Base-by-base conservation (phyloP, 2,329 filamentous ascomycete genomes). In the Fusarium annulatum region DNA sequence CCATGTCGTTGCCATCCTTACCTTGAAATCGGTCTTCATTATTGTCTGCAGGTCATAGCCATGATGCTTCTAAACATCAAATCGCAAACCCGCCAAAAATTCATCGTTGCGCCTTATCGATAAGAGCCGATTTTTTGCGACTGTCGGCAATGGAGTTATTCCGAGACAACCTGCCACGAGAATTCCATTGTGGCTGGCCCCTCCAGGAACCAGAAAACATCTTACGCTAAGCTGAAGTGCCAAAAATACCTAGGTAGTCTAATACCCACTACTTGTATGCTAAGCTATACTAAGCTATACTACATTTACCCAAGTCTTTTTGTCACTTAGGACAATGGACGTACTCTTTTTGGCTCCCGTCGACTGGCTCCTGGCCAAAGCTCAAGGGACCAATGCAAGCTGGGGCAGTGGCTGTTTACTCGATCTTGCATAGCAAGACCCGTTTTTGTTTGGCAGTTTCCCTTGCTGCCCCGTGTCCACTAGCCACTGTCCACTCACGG, bases 11-110 rank as follows among this genome's bases (percentile, higher is more conserved):
- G 46, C n/a, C 15, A 60, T 67, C 66, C 83, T 72, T 85, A 97
- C 96, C 91, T 96, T 97, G 84, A 98, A 99, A 85, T 98, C 96
- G 76, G 95, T 98, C 93, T 98, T 99, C 96, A 99, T 99, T 82
- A 84, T 91, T 82, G 84, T 91, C 82, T 83, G 76, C 76, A 78
- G 79, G 78, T 80, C 81, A 84, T 82, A 72, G 78, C 81, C 82
- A 83, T 83, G 73, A 78, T 80, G 67, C 63, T 75, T 71, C 65
- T 72, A 59, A 64, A 58, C 69, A 76, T 58, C 62, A 70, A 77
- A 71, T 76, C 72, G 73, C 66, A 75, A 62, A 61, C 72, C 73
- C 23, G 61, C 68, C 77, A 82, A 82, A 74, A 81, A 79, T 77
- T 79, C 74, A 69, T 77, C 61, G 65, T 74, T 71, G 63, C 66